phyloP scores from a whole-genome alignment of 2,329 filamentous ascomycete genomes.

The Ilyonectria sp. region DNA sequence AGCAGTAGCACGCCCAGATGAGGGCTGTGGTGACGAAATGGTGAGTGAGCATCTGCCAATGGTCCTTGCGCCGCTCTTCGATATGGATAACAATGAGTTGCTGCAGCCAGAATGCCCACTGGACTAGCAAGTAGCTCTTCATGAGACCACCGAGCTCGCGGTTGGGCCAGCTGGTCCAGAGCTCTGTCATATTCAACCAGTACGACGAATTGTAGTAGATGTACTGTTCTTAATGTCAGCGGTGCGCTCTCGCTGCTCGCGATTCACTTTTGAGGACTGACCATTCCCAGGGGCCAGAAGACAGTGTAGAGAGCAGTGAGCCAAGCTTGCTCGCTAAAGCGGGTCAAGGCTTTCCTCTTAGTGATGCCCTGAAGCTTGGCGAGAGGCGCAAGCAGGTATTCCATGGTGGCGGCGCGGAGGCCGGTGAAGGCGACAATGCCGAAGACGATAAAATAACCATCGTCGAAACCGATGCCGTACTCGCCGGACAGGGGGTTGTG shows the following conservation, averaged over 20 bases:
- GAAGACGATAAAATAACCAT: constrained; percentile 84
- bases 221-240: constrained; percentile 69
- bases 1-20: constrained; percentile 86
- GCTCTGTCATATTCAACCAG: constrained; percentile 80
- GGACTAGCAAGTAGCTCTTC: constrained; percentile 92
- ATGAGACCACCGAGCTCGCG: constrained; percentile 81
- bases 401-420: constrained; percentile 86
- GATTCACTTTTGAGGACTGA: constrained; percentile 60
- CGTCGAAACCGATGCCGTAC: constrained; percentile 85
- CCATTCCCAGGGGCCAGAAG: constrained; percentile 89
- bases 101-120: constrained; percentile 94
- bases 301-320: constrained; percentile 85
- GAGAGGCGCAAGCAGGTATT: constrained; percentile 86
- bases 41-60: constrained; percentile 96
- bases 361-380: constrained; percentile 81
- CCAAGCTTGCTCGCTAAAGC: constrained; percentile 97
- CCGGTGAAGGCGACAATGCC: constrained; percentile 91
- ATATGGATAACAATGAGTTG: constrained; percentile 96
- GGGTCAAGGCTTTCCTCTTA: constrained; percentile 81
- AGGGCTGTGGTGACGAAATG: constrained; percentile 91
- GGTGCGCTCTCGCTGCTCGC: not conserved
- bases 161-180: constrained; percentile 90
- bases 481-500: constrained; percentile 77
- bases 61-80: constrained; percentile 93
- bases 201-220: constrained; percentile 84